Conservation (phyloP, 768 basidiomycete species). For the Pleurotus sapidus region DNA sequence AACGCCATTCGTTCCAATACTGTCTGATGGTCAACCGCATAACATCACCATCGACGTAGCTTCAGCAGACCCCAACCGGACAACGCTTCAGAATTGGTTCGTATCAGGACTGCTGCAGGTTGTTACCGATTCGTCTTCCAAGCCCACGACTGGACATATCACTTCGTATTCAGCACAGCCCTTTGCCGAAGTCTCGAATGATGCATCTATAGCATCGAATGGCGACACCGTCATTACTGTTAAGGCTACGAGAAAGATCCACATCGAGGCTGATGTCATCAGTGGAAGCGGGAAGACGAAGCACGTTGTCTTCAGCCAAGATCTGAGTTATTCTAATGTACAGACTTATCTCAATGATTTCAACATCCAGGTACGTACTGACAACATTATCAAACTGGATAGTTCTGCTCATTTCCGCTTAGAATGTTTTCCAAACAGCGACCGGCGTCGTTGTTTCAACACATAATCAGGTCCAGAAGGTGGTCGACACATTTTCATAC, state of each 20-base stretch:
- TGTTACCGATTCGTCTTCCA: slow-evolving; percentile 56
- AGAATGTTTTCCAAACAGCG: slow-evolving; percentile 41
- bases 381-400: background rate
- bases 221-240: slow-evolving; percentile 64
- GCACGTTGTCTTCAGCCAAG: slow-evolving; percentile 59
- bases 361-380: slow-evolving; percentile 29
- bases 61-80: slow-evolving; percentile 63
- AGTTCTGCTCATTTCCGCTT: slow-evolving; percentile 3
- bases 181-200: slow-evolving; percentile 50
- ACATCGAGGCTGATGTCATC: slow-evolving; percentile 59
- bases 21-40: slow-evolving; percentile 69
- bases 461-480: slow-evolving; percentile 36
- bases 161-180: slow-evolving; percentile 53
- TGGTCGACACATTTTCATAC: slow-evolving; percentile 42
- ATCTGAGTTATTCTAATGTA: slow-evolving; percentile 55
- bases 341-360: slow-evolving; percentile 58
- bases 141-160: slow-evolving; percentile 68
- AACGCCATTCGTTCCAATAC: slow-evolving; percentile 71
- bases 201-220: slow-evolving; percentile 36
- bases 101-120: slow-evolving; percentile 73
- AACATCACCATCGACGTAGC: slow-evolving; percentile 70
- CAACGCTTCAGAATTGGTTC: slow-evolving; percentile 76
- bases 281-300: slow-evolving; percentile 58
- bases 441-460: slow-evolving; percentile 33
- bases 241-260: slow-evolving; percentile 50